phyloP scores from a whole-genome alignment of 441 rosid species.

The Adansonia rubrostipa region DNA sequence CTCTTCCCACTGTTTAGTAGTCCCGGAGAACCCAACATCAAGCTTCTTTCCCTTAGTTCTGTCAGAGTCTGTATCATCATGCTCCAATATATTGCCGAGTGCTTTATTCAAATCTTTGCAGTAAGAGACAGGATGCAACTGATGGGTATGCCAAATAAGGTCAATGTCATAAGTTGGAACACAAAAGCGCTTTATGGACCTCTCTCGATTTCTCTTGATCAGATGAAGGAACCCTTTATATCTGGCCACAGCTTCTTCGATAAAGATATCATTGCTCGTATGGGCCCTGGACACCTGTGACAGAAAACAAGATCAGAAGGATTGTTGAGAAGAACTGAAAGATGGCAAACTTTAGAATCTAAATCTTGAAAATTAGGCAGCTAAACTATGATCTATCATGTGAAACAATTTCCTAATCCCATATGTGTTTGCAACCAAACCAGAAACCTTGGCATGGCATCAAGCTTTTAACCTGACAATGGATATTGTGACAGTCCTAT shows the following conservation, averaged over 20 bases:
- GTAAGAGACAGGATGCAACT: constrained; percentile 76
- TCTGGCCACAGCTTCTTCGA: constrained; percentile 82
- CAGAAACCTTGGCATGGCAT: background rate
- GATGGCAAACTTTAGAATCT: background rate
- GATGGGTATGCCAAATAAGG: constrained; percentile 97
- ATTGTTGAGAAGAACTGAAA: constrained; percentile 10
- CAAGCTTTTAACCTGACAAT: constrained; percentile 7
- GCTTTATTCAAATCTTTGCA: constrained; percentile 57
- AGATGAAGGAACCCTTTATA: constrained; percentile 85
- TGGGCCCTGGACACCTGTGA: constrained; percentile 68
- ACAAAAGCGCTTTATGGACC: constrained; percentile 61
- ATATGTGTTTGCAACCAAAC: background rate
- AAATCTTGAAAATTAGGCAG: constrained; percentile 12
- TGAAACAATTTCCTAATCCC: background rate
- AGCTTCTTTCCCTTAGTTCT: constrained; percentile 82
- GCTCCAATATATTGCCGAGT: constrained; percentile 77
- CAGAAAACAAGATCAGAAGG: constrained; percentile 19
- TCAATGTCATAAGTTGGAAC: constrained; percentile 97
- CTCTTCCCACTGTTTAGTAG: constrained; percentile 83
- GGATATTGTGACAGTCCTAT: background rate
- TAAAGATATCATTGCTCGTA: constrained; percentile 58
- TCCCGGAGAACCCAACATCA: constrained; percentile 74
- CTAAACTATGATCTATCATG: background rate
- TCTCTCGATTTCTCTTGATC: constrained; percentile 74
- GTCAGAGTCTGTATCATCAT: constrained; percentile 92